Base-by-base conservation (phyloP, 768 basidiomycete genomes). In the Tylopilus intermedius region DNA sequence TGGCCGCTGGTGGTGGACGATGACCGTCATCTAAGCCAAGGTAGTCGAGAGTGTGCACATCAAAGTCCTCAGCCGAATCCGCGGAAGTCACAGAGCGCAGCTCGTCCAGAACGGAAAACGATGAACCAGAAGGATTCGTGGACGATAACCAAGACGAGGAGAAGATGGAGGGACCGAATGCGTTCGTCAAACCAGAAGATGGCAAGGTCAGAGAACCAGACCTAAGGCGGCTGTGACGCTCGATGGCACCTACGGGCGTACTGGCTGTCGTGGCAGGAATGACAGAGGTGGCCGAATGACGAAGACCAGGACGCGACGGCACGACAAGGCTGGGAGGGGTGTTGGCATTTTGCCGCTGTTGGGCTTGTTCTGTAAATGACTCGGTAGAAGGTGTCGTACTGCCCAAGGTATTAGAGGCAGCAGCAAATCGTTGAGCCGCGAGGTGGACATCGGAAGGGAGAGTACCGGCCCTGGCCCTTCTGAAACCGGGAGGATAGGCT, bases 401-500 rank as follows among this genome's bases (percentile, higher is more conserved):
- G 41, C 76, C 70, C 61, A 84, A 67, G 30, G 79, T 81, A 70
- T 71, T 79, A 24, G 83, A 79, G 53, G 84, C 77, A 30, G 85
- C 83, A 27, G 84, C 85, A 71, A 83, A 91, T 53, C 85, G 82
- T 69, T 90, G 88, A 48, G 90, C 85, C 53, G 87, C 88, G 61
- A 92, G 84, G 65, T 88, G 86, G 49, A 95, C 86, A 69, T 94
- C 94, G 61, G 94, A 95, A 73, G 94, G 94, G 65, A 97, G 82
- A 77, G 94, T 97, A 53, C 94, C 95, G 60, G 94, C 95, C 84
- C 94, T 85, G 66, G 93, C 91, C 77, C 94, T 84, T 74, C 91
- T 83, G 70, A 93, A 95, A 56, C 90, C 89, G 50, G 88, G 78
- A 55, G 90, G 88, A 69, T 82, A 89, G 73, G 83, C 88, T 68